Conservation (phyloP, 805 yeast species). For the Wickerhamiella galacta region DNA sequence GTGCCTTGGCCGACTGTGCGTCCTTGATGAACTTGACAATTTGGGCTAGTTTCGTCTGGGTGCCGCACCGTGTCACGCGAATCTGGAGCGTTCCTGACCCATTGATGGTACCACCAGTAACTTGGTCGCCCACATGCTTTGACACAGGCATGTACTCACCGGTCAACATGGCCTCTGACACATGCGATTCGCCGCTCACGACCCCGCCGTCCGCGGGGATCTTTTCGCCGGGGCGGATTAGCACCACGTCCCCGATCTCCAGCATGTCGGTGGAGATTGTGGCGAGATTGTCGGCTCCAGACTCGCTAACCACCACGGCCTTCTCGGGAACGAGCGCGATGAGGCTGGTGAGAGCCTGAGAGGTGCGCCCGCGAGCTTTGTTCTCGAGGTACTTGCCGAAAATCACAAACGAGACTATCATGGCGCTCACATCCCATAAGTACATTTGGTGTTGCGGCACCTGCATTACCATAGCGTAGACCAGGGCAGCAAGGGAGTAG, state of each 20-base stretch:
- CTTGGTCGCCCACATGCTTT: slow-evolving; percentile 41
- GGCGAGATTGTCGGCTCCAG: slow-evolving; percentile 20
- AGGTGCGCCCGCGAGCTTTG: slow-evolving; percentile 84
- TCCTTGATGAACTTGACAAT: slow-evolving; percentile 74
- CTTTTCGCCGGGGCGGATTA: slow-evolving; percentile 70
- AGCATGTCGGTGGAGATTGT: slow-evolving; percentile 57
- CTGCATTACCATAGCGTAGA: slow-evolving; percentile 26
- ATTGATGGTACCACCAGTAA: slow-evolving; percentile 86
- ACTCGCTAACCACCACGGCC: slow-evolving; percentile 40
- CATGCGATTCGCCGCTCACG: slow-evolving; percentile 59
- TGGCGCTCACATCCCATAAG: slow-evolving; percentile 71
- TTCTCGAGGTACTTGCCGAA: slow-evolving; percentile 86
- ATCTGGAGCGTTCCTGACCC: slow-evolving; percentile 58
- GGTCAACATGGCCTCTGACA: slow-evolving; percentile 79
- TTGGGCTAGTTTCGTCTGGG: slow-evolving; percentile 71
- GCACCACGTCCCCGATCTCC: slow-evolving; percentile 60
- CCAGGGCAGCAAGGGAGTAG: slow-evolving; percentile 53
- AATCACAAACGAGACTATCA: slow-evolving; percentile 71
- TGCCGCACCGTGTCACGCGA: slow-evolving; percentile 55
- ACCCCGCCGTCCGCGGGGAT: slow-evolving; percentile 87
- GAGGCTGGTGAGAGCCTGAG: slow-evolving; percentile 68
- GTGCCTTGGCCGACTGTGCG: slow-evolving; percentile 80
- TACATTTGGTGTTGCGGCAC: slow-evolving; percentile 11
- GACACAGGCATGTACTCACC: slow-evolving; percentile 75
- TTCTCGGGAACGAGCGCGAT: slow-evolving; percentile 65